Conservation (phyloP, 2,329 filamentous ascomycete genomes). For the Thermomyces lanuginosus region DNA sequence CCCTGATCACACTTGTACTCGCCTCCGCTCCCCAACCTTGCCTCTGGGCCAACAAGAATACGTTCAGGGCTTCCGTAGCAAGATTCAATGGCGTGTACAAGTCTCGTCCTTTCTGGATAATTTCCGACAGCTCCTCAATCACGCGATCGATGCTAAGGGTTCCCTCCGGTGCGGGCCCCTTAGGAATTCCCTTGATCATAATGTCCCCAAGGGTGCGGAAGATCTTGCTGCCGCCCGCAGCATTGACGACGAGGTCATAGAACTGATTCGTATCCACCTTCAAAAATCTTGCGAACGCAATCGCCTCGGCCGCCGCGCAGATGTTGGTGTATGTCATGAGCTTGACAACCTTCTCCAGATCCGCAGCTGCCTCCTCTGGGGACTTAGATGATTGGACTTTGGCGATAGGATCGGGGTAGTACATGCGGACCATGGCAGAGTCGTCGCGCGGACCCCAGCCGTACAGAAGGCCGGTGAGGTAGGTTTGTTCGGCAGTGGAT, state of each 20-base stretch:
- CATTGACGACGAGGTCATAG: slow-evolving; percentile 31
- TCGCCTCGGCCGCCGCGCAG: slow-evolving; percentile 33
- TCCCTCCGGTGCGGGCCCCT: slow-evolving; percentile 13
- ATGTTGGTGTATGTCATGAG: slow-evolving; percentile 33
- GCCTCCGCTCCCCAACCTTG: slow-evolving; percentile 16
- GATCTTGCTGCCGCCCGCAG: slow-evolving; percentile 31
- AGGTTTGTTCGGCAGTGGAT: slow-evolving; percentile 47
- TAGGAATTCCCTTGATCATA: slow-evolving; percentile 19
- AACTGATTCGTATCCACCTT: slow-evolving; percentile 30
- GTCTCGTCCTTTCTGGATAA: slow-evolving; percentile 27
- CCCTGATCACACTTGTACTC: slow-evolving; percentile 18
- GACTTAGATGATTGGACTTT: slow-evolving; percentile 20
- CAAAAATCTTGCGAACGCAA: slow-evolving; percentile 31
- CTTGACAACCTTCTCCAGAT: slow-evolving; percentile 27
- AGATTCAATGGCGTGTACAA: slow-evolving; percentile 23
- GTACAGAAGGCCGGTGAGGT: slow-evolving; percentile 42
- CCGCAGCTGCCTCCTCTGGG: slow-evolving; percentile 16
- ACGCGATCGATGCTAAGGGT: slow-evolving; percentile 24
- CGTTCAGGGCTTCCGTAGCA: slow-evolving; percentile 21
- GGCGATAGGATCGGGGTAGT: slow-evolving; percentile 27
- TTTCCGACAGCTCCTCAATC: slow-evolving; percentile 22
- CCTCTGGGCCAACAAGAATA: slow-evolving; percentile 17
- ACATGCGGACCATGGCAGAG: slow-evolving; percentile 40
- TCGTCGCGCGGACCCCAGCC: slow-evolving; percentile 42
- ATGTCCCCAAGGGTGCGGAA: slow-evolving; percentile 26